phyloP scores from a whole-genome alignment of 768 basidiomycete genomes.

The Kwoniella newhampshirensis region DNA sequence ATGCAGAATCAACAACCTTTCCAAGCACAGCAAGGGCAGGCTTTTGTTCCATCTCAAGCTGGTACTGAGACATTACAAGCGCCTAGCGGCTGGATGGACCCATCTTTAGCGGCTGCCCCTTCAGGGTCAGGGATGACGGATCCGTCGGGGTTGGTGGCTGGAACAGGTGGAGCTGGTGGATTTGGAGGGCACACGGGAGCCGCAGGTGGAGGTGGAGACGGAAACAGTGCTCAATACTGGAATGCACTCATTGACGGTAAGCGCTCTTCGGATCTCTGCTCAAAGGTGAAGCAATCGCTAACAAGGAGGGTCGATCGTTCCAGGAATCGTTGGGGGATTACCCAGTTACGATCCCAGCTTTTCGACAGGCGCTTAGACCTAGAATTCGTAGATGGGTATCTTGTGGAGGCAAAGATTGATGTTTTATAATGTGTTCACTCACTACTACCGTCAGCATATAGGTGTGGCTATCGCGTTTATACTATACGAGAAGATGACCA shows the following conservation, averaged over 20 bases:
- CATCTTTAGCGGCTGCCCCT: slow-evolving; percentile 3
- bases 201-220: slow-evolving; percentile 10
- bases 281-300: too few relatives aligned
- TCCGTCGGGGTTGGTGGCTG: neutral
- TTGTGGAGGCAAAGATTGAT: too few relatives aligned
- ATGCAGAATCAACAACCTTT: neutral
- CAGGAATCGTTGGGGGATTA: too few relatives aligned
- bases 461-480: too few relatives aligned
- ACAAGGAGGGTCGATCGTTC: too few relatives aligned
- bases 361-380: too few relatives aligned
- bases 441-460: too few relatives aligned
- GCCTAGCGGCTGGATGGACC: slow-evolving; percentile 19
- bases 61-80: neutral
- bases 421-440: too few relatives aligned
- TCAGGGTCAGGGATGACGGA: neutral
- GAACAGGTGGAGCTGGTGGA: neutral
- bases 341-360: too few relatives aligned
- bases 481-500: too few relatives aligned
- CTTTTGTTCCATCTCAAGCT: slow-evolving; percentile 3
- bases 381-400: too few relatives aligned
- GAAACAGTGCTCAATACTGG: slow-evolving; percentile 28
- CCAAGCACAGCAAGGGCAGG: neutral
- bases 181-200: neutral
- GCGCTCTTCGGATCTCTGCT: too few relatives aligned
- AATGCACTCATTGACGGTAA: slow-evolving; percentile 23